Evolutionary conservation across 192 early-diverging fungal genomes (phyloP).

Genomic region (Haplosporangium gracile): DNA sequence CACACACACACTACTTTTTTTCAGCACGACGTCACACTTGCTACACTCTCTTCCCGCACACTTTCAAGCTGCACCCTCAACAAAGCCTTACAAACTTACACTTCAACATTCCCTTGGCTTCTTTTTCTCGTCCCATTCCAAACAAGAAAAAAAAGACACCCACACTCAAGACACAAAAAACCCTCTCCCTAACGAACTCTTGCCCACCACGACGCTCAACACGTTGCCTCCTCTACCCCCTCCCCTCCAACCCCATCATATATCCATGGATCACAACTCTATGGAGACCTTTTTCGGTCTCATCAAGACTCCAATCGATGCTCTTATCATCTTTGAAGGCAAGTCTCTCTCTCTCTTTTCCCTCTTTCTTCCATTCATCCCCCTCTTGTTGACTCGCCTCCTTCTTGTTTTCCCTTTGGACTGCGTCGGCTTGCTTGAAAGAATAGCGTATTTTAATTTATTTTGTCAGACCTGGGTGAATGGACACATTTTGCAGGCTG

Average conservation of each 20-base stretch:
- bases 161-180: not conserved
- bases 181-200: not conserved
- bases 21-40: too few species aligned
- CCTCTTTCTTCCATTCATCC: not conserved
- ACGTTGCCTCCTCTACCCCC: slow-evolving; percentile 12
- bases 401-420: not conserved
- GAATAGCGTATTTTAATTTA: not conserved
- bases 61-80: not conserved
- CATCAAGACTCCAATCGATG: slow-evolving; percentile 89
- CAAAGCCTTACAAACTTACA: not conserved
- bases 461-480: not conserved
- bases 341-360: slow-evolving; percentile 7
- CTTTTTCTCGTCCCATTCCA: not conserved
- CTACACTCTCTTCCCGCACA: too few species aligned
- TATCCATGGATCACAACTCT: slow-evolving; percentile 41
- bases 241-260: not conserved
- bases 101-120: not conserved
- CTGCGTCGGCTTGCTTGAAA: not conserved
- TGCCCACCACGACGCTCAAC: not conserved
- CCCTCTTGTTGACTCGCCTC: not conserved
- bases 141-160: not conserved
- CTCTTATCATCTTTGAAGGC: slow-evolving; percentile 87
- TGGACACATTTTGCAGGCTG: not conserved
- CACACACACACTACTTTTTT: not conserved
- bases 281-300: slow-evolving; percentile 91